These are phyloP conservation scores for Sordaria brevicollis DNA, from an alignment of 495 filamentous ascomycete genomes.

Conservation along the genomic window DNA sequence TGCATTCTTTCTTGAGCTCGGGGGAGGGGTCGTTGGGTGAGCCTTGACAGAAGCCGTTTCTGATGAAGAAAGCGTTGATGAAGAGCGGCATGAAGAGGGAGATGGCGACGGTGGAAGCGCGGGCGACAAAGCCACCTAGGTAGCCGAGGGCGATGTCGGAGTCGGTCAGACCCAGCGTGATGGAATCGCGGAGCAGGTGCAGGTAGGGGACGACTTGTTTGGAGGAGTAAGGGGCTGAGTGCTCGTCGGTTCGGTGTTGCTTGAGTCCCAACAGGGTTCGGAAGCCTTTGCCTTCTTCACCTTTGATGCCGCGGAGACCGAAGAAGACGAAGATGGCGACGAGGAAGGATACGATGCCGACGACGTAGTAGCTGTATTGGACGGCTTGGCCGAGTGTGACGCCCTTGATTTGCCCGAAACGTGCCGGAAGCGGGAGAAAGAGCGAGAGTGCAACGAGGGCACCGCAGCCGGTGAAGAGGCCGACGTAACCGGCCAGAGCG, in stretches of 20 bases:
- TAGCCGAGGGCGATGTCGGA: slow-evolving; percentile 76
- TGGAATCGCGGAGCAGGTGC: slow-evolving; percentile 49
- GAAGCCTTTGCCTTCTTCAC: slow-evolving; percentile 69
- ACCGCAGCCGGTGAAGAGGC: slow-evolving; percentile 84
- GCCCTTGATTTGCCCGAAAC: slow-evolving; percentile 55
- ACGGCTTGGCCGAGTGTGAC: slow-evolving; percentile 59
- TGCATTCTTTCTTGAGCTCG: slow-evolving; percentile 71
- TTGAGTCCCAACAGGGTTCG: slow-evolving; percentile 36
- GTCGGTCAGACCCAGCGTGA: slow-evolving; percentile 64
- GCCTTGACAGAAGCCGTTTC: slow-evolving; percentile 64
- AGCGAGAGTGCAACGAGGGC: slow-evolving; percentile 70
- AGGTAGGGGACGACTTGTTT: slow-evolving; percentile 33
- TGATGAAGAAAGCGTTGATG: slow-evolving; percentile 80
- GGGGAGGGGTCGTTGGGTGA: slow-evolving; percentile 45
- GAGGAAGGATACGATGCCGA: slow-evolving; percentile 57
- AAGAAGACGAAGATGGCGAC: slow-evolving; percentile 68
- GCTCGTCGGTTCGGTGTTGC: slow-evolving; percentile 8
- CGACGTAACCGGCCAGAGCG: slow-evolving; percentile 78
- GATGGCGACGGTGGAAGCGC: slow-evolving; percentile 91
- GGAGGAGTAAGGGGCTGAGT: slow-evolving; percentile 2
- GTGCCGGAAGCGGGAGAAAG: slow-evolving; percentile 80
- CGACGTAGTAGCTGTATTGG: slow-evolving; percentile 72
- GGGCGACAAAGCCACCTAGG: slow-evolving; percentile 86
- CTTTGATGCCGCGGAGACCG: slow-evolving; percentile 66
- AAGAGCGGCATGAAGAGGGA: slow-evolving; percentile 88